These are phyloP conservation scores for Metarhizium album DNA, from an alignment of 2,329 filamentous ascomycete species.

Conservation along the genomic window DNA sequence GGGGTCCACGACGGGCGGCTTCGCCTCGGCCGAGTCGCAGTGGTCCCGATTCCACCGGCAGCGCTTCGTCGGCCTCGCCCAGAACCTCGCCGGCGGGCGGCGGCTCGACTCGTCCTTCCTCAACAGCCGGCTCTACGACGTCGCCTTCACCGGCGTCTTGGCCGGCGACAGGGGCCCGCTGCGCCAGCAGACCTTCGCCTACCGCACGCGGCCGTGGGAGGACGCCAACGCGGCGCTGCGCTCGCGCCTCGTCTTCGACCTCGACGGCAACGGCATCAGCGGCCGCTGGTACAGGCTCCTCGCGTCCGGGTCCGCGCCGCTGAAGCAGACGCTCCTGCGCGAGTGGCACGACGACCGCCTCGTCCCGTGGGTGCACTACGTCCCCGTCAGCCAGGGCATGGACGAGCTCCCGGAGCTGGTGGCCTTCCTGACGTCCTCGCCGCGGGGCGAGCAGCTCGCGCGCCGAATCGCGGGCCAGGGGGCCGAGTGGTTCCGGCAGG, in stretches of 20 bases:
- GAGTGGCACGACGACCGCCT: constrained; percentile 50
- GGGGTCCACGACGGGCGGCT: constrained; percentile 42
- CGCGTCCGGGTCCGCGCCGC: constrained; percentile 31
- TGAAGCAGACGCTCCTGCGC: constrained; percentile 41
- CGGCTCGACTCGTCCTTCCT: too few relatives aligned
- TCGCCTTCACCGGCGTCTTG: too few relatives aligned
- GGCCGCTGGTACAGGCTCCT: constrained; percentile 42
- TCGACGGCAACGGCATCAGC: constrained; percentile 46
- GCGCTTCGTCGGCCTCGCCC: constrained; percentile 28
- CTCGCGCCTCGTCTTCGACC: constrained; percentile 39
- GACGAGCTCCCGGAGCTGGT: constrained; percentile 43
- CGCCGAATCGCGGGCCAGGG: constrained; percentile 42
- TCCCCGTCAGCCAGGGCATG: constrained; percentile 39
- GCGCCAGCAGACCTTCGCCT: constrained; percentile 25
- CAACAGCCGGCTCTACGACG: too few relatives aligned
- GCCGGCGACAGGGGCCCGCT: constrained; percentile 23
- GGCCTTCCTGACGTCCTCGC: constrained; percentile 30
- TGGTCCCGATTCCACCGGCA: constrained; percentile 42
- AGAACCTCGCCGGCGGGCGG: constrained; percentile 24
- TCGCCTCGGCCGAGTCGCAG: too few relatives aligned
- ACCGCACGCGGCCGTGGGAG: too few relatives aligned
- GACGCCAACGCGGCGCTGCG: too few relatives aligned
- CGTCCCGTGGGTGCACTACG: constrained; percentile 44
- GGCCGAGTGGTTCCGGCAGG: constrained; percentile 40
- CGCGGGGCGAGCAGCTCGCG: constrained; percentile 36